These are phyloP conservation scores for Penicillium ucsense DNA, from an alignment of 495 filamentous ascomycete species.

Conservation along the genomic window DNA sequence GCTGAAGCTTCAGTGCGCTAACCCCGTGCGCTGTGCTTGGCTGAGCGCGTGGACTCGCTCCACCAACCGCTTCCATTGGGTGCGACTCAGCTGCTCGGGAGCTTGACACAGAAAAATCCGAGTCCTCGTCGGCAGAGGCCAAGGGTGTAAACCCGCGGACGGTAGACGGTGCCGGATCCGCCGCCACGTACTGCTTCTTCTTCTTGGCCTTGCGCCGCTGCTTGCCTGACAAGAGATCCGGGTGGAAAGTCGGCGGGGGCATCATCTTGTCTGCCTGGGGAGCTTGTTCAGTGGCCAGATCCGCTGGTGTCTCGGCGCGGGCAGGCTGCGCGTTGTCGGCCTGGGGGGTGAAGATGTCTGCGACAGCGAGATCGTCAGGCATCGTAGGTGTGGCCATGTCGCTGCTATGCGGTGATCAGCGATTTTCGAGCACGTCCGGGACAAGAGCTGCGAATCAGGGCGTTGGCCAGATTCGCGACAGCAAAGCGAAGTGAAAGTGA, in stretches of 20 bases:
- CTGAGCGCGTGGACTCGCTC: conserved; percentile 48
- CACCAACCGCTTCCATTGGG: conserved; percentile 15
- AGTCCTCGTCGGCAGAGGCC: conserved; percentile 79
- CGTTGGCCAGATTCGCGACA: conserved; percentile 5
- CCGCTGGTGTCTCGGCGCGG: conserved; percentile 14
- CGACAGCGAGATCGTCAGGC: conserved; percentile 34
- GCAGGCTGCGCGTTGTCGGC: conserved; percentile 26
- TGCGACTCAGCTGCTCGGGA: conserved; percentile 34
- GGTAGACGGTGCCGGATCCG: conserved; percentile 56
- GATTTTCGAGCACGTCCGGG: neutral
- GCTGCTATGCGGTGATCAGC: neutral
- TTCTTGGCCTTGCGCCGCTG: conserved; percentile 35
- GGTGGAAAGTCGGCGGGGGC: conserved; percentile 15
- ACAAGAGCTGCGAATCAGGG: neutral
- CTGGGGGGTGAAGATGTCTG: conserved; percentile 37
- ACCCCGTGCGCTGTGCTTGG: conserved; percentile 57
- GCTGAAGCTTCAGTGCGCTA: conserved; percentile 64
- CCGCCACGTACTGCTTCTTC: conserved; percentile 40
- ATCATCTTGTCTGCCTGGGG: conserved; percentile 9
- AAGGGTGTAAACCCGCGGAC: conserved; percentile 80
- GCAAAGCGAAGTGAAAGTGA: neutral
- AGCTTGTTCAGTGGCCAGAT: conserved; percentile 7
- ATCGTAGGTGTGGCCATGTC: conserved; percentile 16
- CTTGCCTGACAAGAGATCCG: conserved; percentile 23
- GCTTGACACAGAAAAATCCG: conserved; percentile 52